These are phyloP conservation scores for Moelleriella libera DNA, from an alignment of 2,329 filamentous ascomycete genomes.

Conservation along the genomic window DNA sequence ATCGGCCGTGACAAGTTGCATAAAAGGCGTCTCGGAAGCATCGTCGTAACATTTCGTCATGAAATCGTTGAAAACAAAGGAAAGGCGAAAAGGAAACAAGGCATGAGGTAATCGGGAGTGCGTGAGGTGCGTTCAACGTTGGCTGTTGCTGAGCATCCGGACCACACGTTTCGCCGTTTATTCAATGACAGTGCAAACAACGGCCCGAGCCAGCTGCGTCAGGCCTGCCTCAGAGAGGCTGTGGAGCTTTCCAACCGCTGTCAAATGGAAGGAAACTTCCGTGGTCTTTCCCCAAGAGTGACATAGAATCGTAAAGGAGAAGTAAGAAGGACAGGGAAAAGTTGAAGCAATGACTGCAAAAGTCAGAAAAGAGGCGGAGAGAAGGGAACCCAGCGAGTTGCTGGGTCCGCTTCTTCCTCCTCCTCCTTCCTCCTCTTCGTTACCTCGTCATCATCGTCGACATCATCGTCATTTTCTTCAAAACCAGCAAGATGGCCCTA, in stretches of 20 bases:
- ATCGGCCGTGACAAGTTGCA: too few species aligned
- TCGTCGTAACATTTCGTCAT: slow-evolving; percentile 12
- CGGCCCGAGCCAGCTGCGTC: too few species aligned
- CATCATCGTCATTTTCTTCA: neutral
- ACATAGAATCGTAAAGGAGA: neutral
- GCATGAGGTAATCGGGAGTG: neutral
- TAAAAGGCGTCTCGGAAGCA: slow-evolving; percentile 6
- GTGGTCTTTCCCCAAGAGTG: neutral
- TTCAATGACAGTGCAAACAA: too few species aligned
- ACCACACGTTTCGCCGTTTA: too few species aligned
- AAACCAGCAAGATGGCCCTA: slow-evolving; percentile 15
- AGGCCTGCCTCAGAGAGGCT: too few species aligned
- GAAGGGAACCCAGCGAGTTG: too few species aligned
- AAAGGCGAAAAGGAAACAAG: slow-evolving; percentile 3
- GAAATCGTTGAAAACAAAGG: slow-evolving; percentile 10
- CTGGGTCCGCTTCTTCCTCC: too few species aligned
- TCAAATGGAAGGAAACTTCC: too few species aligned
- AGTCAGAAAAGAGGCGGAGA: neutral
- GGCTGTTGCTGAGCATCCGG: too few species aligned
- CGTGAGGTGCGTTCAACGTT: too few species aligned
- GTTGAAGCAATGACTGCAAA: neutral
- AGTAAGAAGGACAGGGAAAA: neutral
- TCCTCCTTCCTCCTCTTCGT: neutral
- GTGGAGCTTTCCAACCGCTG: too few species aligned
- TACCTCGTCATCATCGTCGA: slow-evolving; percentile 1